A percentile compares a stretch with the other conserved stretches of the same genome.
Conservation (phyloP, 176 grass and related monocot species). For the Poa pratensis region DNA sequence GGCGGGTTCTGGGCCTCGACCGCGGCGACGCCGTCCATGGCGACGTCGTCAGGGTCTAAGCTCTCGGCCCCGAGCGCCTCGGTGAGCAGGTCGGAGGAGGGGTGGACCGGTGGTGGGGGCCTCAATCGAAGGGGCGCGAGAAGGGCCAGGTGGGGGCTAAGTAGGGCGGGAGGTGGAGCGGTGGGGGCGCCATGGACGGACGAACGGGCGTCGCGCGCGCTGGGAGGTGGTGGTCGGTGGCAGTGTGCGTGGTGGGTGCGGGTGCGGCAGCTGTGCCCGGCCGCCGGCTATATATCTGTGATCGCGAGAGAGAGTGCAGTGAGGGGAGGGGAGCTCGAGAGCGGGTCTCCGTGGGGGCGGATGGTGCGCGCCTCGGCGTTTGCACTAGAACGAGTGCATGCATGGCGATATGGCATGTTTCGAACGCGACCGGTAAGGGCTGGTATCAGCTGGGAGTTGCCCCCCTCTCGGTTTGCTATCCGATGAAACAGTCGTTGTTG, state of each 20-base stretch:
- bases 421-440: background rate
- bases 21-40: constrained; percentile 38
- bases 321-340: background rate
- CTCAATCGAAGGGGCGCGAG: background rate
- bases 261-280: background rate
- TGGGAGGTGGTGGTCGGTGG: background rate
- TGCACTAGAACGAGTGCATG: constrained; percentile 10
- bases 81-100: constrained; percentile 38
- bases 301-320: background rate
- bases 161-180: constrained; percentile 23
- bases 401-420: background rate
- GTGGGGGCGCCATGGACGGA: constrained; percentile 28
- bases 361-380: constrained; percentile 29
- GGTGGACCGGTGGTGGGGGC: background rate
- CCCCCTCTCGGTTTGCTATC: background rate
- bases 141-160: background rate
- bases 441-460: background rate
- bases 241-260: background rate
- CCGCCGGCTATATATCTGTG: constrained; percentile 15
- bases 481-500: background rate
- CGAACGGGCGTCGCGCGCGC: constrained; percentile 8
- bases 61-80: constrained; percentile 54
- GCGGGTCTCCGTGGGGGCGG: constrained; percentile 8
- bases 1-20: background rate
- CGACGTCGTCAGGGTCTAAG: constrained; percentile 56